Evolutionary conservation across 1,284 basidiomycete species (phyloP).

Genomic region (Rhodofomes roseus): DNA sequence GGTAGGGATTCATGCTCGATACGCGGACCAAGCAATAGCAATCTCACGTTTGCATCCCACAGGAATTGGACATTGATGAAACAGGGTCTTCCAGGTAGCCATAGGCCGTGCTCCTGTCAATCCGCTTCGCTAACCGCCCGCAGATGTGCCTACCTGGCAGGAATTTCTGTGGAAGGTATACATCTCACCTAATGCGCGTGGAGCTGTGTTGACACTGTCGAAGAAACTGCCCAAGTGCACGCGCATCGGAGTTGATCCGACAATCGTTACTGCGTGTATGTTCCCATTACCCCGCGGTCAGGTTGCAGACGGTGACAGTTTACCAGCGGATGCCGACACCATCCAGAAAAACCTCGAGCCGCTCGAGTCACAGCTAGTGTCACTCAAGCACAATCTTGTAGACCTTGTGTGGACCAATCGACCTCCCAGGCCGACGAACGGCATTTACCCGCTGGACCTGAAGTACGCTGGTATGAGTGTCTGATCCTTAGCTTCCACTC

Average conservation of each 20-base stretch:
- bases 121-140: constrained; percentile 3
- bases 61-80: constrained; percentile 95
- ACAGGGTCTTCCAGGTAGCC: constrained; percentile 71
- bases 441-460: constrained; percentile 68
- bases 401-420: constrained; percentile 80
- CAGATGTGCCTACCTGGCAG: constrained; percentile 89
- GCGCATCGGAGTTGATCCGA: constrained; percentile 81
- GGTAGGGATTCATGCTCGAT: constrained; percentile 43
- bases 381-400: constrained; percentile 71
- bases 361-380: constrained; percentile 57
- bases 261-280: constrained; percentile 63
- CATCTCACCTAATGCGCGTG: neutral
- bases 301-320: neutral
- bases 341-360: constrained; percentile 51
- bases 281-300: neutral
- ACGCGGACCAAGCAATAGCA: neutral
- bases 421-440: constrained; percentile 69
- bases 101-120: neutral
- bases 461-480: constrained; percentile 55
- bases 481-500: neutral
- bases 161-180: constrained; percentile 74
- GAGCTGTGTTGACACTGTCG: neutral
- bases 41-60: neutral
- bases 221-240: constrained; percentile 61
- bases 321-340: constrained; percentile 54